Percentiles rank a stretch among this genome's conserved stretches.
Conservation (phyloP, 306 rosid species). For the Begonia fuchsioides region DNA sequence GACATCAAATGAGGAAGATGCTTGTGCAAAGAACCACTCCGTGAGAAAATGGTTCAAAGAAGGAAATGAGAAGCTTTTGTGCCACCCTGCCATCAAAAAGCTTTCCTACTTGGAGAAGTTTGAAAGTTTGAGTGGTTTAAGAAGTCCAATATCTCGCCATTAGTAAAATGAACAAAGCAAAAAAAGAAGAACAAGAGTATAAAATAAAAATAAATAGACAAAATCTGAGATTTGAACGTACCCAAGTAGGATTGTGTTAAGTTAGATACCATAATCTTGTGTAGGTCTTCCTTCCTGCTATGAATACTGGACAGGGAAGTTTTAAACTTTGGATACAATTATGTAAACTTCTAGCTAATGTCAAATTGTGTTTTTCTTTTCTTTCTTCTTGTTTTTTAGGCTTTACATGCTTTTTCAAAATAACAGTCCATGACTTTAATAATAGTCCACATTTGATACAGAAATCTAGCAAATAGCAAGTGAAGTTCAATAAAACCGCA, state of each 20-base stretch:
- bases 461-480: too few relatives aligned
- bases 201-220: too few relatives aligned
- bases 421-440: neutral
- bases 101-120: slow-evolving; percentile 56
- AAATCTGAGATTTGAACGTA: slow-evolving; percentile 9
- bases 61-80: slow-evolving; percentile 14
- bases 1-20: slow-evolving; percentile 17
- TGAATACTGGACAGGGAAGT: slow-evolving; percentile 10
- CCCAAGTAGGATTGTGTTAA: slow-evolving; percentile 7
- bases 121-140: slow-evolving; percentile 50
- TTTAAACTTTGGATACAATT: slow-evolving; percentile 7
- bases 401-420: too few relatives aligned
- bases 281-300: slow-evolving; percentile 8
- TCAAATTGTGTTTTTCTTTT: neutral
- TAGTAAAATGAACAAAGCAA: slow-evolving; percentile 8
- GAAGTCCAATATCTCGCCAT: slow-evolving; percentile 59
- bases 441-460: too few relatives aligned
- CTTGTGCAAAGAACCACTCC: slow-evolving; percentile 2
- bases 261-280: slow-evolving; percentile 4
- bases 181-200: neutral
- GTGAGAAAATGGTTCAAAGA: slow-evolving; percentile 18
- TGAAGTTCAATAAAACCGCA: too few relatives aligned
- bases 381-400: neutral
- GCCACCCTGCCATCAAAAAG: slow-evolving; percentile 26
- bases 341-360: slow-evolving; percentile 6